Conservation (phyloP, 2,329 filamentous ascomycete genomes). For the Didymella glomerata region DNA sequence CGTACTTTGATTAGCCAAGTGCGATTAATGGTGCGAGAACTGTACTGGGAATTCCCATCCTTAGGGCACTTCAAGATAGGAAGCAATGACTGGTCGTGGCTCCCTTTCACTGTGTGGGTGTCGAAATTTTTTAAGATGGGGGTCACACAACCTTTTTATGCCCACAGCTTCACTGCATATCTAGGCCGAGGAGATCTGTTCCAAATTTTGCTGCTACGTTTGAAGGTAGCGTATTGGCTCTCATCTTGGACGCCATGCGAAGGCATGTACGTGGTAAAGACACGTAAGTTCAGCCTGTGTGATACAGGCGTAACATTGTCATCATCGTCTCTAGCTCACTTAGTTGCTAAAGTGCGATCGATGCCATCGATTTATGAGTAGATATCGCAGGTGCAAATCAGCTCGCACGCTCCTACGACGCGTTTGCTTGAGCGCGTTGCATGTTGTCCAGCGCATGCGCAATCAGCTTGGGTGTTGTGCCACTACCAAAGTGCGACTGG, state of each 20-base stretch:
- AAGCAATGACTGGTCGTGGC: neutral
- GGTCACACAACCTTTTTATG: neutral
- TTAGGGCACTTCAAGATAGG: neutral
- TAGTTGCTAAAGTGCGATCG: neutral
- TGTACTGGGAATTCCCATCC: neutral
- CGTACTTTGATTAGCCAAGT: neutral
- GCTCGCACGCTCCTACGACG: neutral
- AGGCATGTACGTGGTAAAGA: neutral
- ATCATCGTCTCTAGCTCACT: neutral
- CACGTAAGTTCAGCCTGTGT: neutral
- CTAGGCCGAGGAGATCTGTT: neutral
- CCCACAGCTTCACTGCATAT: neutral
- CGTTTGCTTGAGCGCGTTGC: slow-evolving; percentile 5
- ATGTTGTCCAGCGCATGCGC: slow-evolving; percentile 17
- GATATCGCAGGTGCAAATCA: no score
- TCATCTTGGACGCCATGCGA: neutral
- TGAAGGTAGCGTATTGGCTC: neutral
- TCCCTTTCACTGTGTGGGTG: neutral
- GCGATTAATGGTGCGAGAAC: neutral
- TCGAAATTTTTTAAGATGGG: neutral
- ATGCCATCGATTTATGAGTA: no score
- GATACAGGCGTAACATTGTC: neutral
- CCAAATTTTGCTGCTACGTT: neutral
- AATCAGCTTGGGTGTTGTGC: slow-evolving; percentile 10
- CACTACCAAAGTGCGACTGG: neutral